These are phyloP conservation scores for Basipetospora chlamydospora DNA, from an alignment of 2,329 filamentous ascomycete species.

Conservation along the genomic window DNA sequence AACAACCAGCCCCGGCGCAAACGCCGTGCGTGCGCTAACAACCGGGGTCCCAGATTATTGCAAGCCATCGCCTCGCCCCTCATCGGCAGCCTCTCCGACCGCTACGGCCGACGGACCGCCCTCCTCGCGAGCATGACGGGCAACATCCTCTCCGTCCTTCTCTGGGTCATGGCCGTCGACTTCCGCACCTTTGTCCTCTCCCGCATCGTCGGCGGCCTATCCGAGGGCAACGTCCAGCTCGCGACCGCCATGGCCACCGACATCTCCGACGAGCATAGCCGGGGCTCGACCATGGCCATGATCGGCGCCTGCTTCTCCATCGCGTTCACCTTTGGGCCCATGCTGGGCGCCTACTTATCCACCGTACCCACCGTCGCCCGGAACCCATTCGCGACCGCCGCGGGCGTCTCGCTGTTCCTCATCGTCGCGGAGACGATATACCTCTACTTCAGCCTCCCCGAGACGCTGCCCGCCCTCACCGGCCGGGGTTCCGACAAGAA, in stretches of 20 bases:
- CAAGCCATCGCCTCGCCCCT: slow-evolving; percentile 86
- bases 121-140: slow-evolving; percentile 84
- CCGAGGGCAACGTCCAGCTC: slow-evolving; percentile 92
- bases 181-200: slow-evolving; percentile 95
- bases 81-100: slow-evolving; percentile 79
- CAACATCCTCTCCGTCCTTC: slow-evolving; percentile 81
- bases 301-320: slow-evolving; percentile 95
- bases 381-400: slow-evolving; percentile 89
- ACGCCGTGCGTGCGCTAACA: not conserved
- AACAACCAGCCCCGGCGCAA: not conserved
- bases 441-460: slow-evolving; percentile 70
- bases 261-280: slow-evolving; percentile 71
- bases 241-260: slow-evolving; percentile 94
- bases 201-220: slow-evolving; percentile 79
- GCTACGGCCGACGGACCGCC: slow-evolving; percentile 72
- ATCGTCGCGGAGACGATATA: slow-evolving; percentile 82
- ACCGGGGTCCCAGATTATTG: slow-evolving; percentile 45
- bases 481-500: slow-evolving; percentile 9
- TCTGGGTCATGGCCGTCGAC: slow-evolving; percentile 88
- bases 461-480: slow-evolving; percentile 58
- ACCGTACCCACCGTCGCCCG: slow-evolving; percentile 62
- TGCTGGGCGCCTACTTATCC: slow-evolving; percentile 75
- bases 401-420: slow-evolving; percentile 70
- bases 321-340: slow-evolving; percentile 92
- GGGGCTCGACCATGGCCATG: slow-evolving; percentile 87